phyloP scores from a whole-genome alignment of 805 yeast species.

The Osmozyma mogii region DNA sequence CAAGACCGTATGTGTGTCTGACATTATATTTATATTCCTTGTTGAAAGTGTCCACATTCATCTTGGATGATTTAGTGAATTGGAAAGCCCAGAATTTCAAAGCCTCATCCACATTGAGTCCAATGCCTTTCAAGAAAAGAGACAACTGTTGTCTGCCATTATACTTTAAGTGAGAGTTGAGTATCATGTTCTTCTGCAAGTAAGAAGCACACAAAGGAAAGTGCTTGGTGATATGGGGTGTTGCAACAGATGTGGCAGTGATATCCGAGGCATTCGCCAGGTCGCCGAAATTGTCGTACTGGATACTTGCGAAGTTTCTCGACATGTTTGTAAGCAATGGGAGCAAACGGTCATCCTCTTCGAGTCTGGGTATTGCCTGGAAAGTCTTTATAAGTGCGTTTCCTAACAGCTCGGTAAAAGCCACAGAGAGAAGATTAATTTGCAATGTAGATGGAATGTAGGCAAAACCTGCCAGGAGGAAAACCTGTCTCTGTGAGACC shows the following conservation, averaged over 20 bases:
- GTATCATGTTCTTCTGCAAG: conserved; percentile 53
- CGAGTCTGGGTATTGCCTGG: conserved; percentile 72
- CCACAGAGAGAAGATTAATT: conserved; percentile 58
- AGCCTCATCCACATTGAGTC: conserved; percentile 82
- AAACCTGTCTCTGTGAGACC: conserved; percentile 65
- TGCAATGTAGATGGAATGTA: conserved; percentile 82
- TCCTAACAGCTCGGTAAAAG: conserved; percentile 49
- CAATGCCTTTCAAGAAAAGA: conserved; percentile 82
- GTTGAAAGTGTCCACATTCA: conserved; percentile 67
- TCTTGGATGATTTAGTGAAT: conserved; percentile 47
- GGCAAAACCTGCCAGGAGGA: conserved; percentile 61
- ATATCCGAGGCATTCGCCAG: conserved; percentile 34
- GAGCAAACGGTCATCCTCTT: conserved; percentile 83
- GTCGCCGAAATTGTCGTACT: conserved; percentile 47
- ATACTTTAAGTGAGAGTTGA: conserved; percentile 69
- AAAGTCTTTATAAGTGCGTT: conserved; percentile 57
- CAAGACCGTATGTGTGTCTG: conserved; percentile 85
- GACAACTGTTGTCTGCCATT: conserved; percentile 81
- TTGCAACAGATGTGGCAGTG: conserved; percentile 52
- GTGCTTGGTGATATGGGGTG: conserved; percentile 47
- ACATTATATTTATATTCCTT: conserved; percentile 86
- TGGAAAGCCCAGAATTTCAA: conserved; percentile 73
- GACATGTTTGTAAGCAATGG: conserved; percentile 79
- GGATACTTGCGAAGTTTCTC: conserved; percentile 35
- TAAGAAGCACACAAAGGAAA: conserved; percentile 78